A percentile compares a stretch with the other conserved stretches of the same genome.
Evolutionary conservation across 345 rosid genomes (phyloP).

Genomic region (Eucalyptus fibrosa): DNA sequence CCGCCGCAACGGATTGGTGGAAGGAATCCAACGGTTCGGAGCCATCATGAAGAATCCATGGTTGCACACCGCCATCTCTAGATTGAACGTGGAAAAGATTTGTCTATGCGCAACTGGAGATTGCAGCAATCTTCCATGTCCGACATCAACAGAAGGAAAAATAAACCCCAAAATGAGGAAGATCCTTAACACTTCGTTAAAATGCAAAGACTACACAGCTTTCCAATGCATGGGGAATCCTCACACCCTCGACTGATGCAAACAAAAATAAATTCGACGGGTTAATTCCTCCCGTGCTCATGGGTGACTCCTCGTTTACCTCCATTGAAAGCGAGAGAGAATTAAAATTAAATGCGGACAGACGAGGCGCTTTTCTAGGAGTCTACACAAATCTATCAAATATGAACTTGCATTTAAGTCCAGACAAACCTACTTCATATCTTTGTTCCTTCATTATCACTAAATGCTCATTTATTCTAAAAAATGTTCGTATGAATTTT

Average conservation of each 20-base stretch:
- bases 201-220: neutral
- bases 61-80: slow-evolving; percentile 35
- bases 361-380: neutral
- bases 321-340: neutral
- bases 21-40: slow-evolving; percentile 24
- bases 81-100: neutral
- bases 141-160: neutral
- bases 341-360: neutral
- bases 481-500: too few relatives aligned
- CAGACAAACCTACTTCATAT: too few relatives aligned
- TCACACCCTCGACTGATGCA: neutral
- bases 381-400: neutral
- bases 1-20: slow-evolving; percentile 10
- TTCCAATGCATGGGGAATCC: neutral
- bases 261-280: too few relatives aligned
- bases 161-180: neutral
- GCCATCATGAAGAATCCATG: slow-evolving; percentile 44
- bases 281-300: neutral
- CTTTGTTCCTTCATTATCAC: too few relatives aligned
- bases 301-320: neutral
- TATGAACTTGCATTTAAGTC: too few relatives aligned
- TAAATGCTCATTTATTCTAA: too few relatives aligned
- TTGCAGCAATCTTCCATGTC: neutral
- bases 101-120: neutral
- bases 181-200: neutral